Conservation (phyloP, 768 basidiomycete species). For the Russula vinacea region DNA sequence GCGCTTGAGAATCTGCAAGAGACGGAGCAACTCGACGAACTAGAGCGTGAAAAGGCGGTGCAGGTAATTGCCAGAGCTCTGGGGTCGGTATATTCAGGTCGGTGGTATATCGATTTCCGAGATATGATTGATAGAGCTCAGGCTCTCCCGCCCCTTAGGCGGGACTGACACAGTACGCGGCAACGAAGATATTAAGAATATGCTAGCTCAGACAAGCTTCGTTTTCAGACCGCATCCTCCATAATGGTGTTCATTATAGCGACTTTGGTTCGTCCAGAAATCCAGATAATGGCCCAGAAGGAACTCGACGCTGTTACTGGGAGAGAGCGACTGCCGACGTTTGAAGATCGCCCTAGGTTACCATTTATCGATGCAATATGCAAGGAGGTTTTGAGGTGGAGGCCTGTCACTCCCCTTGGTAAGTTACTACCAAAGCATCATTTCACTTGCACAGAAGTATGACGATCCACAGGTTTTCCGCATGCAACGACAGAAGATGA, state of each 20-base stretch:
- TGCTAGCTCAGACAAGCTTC: neutral
- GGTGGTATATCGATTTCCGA: neutral
- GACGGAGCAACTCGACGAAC: neutral
- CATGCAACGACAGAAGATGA: neutral
- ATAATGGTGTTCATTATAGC: neutral
- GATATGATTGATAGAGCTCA: neutral
- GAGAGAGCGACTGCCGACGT: neutral
- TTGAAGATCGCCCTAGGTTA: neutral
- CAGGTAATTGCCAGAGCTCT: neutral
- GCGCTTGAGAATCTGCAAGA: neutral
- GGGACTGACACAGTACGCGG: neutral
- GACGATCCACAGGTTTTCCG: neutral
- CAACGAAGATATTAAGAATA: neutral
- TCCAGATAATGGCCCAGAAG: neutral
- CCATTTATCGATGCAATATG: neutral
- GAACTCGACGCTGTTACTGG: neutral
- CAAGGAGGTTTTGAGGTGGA: neutral
- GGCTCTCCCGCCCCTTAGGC: neutral
- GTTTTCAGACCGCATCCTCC: neutral
- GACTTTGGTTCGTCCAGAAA: neutral
- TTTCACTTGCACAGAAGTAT: neutral
- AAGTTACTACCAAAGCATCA: neutral
- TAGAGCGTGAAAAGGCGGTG: neutral
- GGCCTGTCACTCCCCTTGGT: neutral
- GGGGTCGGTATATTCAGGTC: neutral